These are phyloP conservation scores for Chaetoceros muelleri DNA, from an alignment of 108 stramenopile species.

Conservation along the genomic window DNA sequence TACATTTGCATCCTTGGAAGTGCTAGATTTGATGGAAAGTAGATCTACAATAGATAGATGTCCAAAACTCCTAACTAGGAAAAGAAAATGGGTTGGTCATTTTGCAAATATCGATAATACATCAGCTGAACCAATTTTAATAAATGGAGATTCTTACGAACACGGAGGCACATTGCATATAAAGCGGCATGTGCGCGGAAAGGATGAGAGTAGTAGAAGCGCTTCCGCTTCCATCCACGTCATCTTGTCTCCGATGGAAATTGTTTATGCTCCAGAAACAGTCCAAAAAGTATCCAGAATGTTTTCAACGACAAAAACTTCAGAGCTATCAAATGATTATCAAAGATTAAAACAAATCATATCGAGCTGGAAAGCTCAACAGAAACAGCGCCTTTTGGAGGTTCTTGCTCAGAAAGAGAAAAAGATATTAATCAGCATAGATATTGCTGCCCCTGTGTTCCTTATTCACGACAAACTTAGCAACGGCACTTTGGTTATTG, in stretches of 20 bases:
- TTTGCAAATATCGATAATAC: not conserved
- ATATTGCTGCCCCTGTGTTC: conserved; percentile 48
- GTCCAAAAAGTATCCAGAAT: conserved; percentile 45
- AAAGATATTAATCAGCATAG: conserved; percentile 39
- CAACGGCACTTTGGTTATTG: conserved; percentile 33
- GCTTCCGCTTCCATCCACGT: conserved; percentile 21
- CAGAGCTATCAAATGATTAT: conserved; percentile 51
- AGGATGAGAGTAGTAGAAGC: not conserved
- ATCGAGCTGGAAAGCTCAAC: conserved; percentile 31
- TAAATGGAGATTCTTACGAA: conserved; percentile 15
- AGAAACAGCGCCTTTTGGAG: conserved; percentile 31
- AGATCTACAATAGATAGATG: not conserved
- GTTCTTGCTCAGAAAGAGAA: conserved; percentile 48
- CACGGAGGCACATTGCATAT: conserved; percentile 17
- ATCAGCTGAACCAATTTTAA: not conserved
- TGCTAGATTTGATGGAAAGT: conserved; percentile 20
- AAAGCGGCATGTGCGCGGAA: conserved; percentile 5
- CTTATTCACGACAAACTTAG: conserved; percentile 38
- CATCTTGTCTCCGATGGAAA: conserved; percentile 42
- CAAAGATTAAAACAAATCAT: conserved; percentile 31
- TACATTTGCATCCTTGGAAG: conserved; percentile 23
- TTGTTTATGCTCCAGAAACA: conserved; percentile 46
- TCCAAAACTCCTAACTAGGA: not conserved
- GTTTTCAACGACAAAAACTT: conserved; percentile 39
- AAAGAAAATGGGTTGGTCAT: not conserved